Conservation (phyloP, 2,329 filamentous ascomycete genomes). For the Colletotrichum horii region DNA sequence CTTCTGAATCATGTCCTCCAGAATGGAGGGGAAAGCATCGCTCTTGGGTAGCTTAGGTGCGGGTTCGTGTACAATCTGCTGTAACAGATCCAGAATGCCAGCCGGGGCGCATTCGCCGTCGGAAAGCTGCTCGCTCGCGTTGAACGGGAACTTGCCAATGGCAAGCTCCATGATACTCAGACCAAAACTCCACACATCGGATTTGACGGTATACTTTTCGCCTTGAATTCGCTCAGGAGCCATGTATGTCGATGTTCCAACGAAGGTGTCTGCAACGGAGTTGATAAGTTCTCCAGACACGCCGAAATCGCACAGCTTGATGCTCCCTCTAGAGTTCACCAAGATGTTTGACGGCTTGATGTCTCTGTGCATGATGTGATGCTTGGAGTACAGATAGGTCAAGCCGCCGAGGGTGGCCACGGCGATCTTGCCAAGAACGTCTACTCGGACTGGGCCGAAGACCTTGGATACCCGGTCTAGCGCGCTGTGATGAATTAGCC, state of each 20-base stretch:
- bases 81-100: slow-evolving; percentile 92
- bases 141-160: slow-evolving; percentile 96
- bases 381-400: slow-evolving; percentile 92
- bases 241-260: slow-evolving; percentile 99
- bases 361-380: slow-evolving; percentile 98
- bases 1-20: slow-evolving; percentile 97
- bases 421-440: slow-evolving; percentile 96
- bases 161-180: slow-evolving; percentile 95
- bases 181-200: slow-evolving; percentile 98
- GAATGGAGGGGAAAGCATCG: slow-evolving; percentile 92
- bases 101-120: slow-evolving; percentile 85
- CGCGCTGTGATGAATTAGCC: slow-evolving; percentile 61
- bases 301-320: slow-evolving; percentile 98
- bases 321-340: slow-evolving; percentile 90
- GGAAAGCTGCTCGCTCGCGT: slow-evolving; percentile 70
- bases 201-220: slow-evolving; percentile 96
- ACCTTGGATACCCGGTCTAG: slow-evolving; percentile 93
- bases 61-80: slow-evolving; percentile 97
- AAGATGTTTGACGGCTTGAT: slow-evolving; percentile 98
- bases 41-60: slow-evolving; percentile 94
- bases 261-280: slow-evolving; percentile 97
- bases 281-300: slow-evolving; percentile 98
- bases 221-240: slow-evolving; percentile 97
- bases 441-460: slow-evolving; percentile 93
- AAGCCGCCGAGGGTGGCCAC: slow-evolving; percentile 93